These are phyloP conservation scores for Arthrocladium fulminans DNA, from an alignment of 2,329 filamentous ascomycete species.

Conservation along the genomic window DNA sequence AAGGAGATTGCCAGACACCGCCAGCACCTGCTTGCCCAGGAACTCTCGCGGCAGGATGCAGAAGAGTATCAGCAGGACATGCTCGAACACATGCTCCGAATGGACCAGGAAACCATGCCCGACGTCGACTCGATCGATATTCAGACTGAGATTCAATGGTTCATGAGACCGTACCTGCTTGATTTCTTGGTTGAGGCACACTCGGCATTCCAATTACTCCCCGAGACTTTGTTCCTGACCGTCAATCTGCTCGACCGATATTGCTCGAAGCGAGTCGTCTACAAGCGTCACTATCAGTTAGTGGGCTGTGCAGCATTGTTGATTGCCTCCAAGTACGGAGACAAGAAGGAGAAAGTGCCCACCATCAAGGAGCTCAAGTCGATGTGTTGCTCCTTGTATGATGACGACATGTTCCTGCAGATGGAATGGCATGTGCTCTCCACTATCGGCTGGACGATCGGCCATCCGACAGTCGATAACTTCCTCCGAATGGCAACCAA, in stretches of 20 bases:
- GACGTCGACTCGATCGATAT: slow-evolving; percentile 98
- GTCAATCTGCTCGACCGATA: slow-evolving; percentile 96
- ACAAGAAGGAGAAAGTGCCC: slow-evolving; percentile 97
- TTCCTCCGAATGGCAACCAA: slow-evolving; percentile 82
- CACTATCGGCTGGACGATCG: slow-evolving; percentile 91
- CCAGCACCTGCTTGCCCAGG: slow-evolving; percentile 80
- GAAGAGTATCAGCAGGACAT: slow-evolving; percentile 94
- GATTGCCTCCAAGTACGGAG: slow-evolving; percentile 96
- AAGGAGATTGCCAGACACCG: slow-evolving; percentile 71
- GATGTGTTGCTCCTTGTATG: slow-evolving; percentile 98
- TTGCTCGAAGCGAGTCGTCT: slow-evolving; percentile 94
- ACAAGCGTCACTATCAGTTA: slow-evolving; percentile 97
- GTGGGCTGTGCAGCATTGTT: slow-evolving; percentile 92
- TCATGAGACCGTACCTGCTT: slow-evolving; percentile 95
- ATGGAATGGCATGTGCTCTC: slow-evolving; percentile 99
- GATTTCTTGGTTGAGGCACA: slow-evolving; percentile 98
- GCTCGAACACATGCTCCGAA: slow-evolving; percentile 84
- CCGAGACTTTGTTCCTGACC: slow-evolving; percentile 90
- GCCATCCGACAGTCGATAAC: slow-evolving; percentile 89
- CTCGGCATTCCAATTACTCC: slow-evolving; percentile 83
- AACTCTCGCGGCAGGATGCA: slow-evolving; percentile 73
- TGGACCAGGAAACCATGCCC: slow-evolving; percentile 88
- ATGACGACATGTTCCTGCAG: slow-evolving; percentile 98
- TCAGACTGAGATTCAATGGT: slow-evolving; percentile 99
- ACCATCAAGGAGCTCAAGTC: slow-evolving; percentile 95